A percentile compares a stretch with the other conserved stretches of the same genome.
Evolutionary conservation across 768 basidiomycete genomes (phyloP).

Genomic region (Xanthoconium purpureum): DNA sequence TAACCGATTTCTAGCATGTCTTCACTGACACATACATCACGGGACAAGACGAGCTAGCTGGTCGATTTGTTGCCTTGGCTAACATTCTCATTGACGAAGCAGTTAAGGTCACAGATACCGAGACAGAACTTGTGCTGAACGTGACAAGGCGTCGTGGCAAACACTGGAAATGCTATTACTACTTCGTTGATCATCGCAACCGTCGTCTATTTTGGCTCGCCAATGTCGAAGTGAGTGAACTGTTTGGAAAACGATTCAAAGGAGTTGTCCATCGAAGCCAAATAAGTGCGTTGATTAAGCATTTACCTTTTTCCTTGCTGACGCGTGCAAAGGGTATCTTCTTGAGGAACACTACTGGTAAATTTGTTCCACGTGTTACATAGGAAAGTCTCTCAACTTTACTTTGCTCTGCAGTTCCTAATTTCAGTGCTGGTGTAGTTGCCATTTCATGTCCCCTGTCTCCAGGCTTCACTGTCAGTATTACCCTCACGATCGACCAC

Average conservation of each 20-base stretch:
- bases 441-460: background rate
- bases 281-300: background rate
- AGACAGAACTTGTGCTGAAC: background rate
- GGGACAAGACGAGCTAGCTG: background rate
- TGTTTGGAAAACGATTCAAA: background rate
- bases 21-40: background rate
- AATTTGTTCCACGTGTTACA: too few species aligned
- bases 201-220: background rate
- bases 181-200: background rate
- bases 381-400: background rate
- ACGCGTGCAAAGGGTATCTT: background rate
- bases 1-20: background rate
- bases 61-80: background rate
- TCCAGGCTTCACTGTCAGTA: background rate
- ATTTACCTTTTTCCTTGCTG: background rate
- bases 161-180: background rate
- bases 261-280: background rate
- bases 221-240: background rate
- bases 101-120: background rate
- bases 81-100: background rate
- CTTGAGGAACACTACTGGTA: background rate
- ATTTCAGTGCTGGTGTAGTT: background rate
- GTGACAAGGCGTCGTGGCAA: background rate
- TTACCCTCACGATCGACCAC: background rate
- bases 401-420: background rate